Percentiles rank a stretch among this genome's conserved stretches.
Conservation (phyloP, 345 rosid species). For the Brassica nigra region DNA sequence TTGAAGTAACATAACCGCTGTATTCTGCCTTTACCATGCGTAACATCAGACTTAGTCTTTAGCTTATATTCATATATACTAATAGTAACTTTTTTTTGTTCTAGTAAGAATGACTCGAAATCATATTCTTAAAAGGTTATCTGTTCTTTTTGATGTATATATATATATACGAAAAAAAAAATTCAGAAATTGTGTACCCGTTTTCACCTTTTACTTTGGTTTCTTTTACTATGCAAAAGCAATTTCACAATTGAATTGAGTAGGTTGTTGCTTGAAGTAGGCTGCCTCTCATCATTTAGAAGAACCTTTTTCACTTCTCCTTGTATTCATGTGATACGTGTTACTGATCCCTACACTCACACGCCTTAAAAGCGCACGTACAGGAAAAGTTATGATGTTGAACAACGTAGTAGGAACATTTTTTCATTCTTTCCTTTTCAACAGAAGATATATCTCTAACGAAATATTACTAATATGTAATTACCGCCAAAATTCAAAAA, state of each 20-base stretch:
- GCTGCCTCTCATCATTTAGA: constrained; percentile 9
- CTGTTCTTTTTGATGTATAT: neutral
- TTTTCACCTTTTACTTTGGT: constrained; percentile 1
- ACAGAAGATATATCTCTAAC: neutral
- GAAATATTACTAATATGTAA: neutral
- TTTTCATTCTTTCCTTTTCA: neutral
- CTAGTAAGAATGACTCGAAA: neutral
- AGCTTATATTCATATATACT: neutral
- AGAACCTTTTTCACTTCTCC: constrained; percentile 5
- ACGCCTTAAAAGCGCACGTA: constrained; percentile 13
- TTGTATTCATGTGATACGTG: constrained; percentile 29
- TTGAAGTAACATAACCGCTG: constrained; percentile 19
- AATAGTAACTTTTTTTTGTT: neutral
- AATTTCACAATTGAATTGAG: constrained; percentile 4
- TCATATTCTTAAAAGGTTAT: neutral
- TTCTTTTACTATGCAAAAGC: neutral
- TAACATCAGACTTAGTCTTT: neutral
- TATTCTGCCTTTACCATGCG: neutral
- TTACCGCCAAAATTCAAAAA: neutral
- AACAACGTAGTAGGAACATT: neutral
- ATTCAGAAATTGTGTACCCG: neutral
- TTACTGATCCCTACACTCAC: neutral
- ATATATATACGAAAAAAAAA: neutral
- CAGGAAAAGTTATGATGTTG: neutral
- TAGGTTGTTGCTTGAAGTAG: constrained; percentile 36